Evolutionary conservation across 75 land plant species (phyloP).

Genomic region (Cryptomeria japonica): DNA sequence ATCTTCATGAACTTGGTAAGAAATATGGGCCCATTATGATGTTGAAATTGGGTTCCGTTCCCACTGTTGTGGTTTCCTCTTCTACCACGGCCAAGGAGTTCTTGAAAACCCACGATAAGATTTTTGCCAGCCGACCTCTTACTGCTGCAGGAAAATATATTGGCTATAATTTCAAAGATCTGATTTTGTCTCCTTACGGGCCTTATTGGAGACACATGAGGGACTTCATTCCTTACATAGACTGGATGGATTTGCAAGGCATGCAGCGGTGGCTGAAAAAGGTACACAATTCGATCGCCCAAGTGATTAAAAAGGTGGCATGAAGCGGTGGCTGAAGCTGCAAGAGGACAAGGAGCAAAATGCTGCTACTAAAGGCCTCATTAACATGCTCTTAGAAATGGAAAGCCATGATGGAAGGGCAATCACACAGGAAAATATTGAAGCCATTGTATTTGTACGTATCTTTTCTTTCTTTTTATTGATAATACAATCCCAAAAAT

Average conservation of each 20-base stretch:
- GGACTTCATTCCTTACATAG: background rate
- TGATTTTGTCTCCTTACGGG: conserved; percentile 31
- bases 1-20: conserved; percentile 21
- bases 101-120: conserved; percentile 42
- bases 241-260: background rate
- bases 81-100: conserved; percentile 35
- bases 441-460: no score
- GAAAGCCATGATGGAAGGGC: no score
- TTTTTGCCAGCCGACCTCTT: conserved; percentile 29
- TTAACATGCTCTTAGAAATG: no score
- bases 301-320: background rate
- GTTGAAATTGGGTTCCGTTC: conserved; percentile 35
- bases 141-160: background rate
- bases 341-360: no score
- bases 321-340: conserved; percentile 18
- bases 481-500: no score
- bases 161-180: conserved; percentile 17
- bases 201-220: conserved; percentile 27
- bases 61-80: conserved; percentile 35
- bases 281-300: conserved; percentile 13
- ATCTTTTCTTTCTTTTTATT: no score
- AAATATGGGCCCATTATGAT: conserved; percentile 50
- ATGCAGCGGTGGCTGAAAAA: conserved; percentile 21
- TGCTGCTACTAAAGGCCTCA: no score
- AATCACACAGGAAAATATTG: no score